phyloP scores from a whole-genome alignment of 805 yeast genomes.

The Kuraishia hungarica region DNA sequence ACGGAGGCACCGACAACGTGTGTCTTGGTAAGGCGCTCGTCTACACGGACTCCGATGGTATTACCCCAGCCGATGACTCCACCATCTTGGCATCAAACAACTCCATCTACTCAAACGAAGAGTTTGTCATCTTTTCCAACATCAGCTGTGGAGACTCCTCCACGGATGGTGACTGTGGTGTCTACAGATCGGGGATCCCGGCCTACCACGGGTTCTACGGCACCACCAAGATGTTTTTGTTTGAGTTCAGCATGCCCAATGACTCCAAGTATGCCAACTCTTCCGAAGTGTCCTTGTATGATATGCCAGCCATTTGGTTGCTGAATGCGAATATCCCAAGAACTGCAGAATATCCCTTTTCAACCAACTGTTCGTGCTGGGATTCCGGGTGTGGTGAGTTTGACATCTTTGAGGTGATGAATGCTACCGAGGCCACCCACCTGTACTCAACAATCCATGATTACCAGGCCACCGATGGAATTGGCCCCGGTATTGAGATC shows the following conservation, averaged over 20 bases:
- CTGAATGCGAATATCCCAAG: conserved; percentile 66
- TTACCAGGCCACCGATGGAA: conserved; percentile 61
- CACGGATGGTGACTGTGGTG: conserved; percentile 57
- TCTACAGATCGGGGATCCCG: conserved; percentile 64
- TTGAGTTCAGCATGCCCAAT: conserved; percentile 60
- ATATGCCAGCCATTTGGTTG: conserved; percentile 75
- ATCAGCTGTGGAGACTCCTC: conserved; percentile 49
- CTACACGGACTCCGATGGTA: conserved; percentile 53
- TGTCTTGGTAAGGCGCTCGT: conserved; percentile 66
- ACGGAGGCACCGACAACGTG: conserved; percentile 48
- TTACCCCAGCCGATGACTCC: conserved; percentile 31
- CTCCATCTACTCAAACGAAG: conserved; percentile 47
- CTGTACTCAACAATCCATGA: conserved; percentile 67
- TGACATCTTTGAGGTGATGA: conserved; percentile 70
- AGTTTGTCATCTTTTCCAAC: conserved; percentile 52
- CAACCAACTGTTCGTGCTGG: conserved; percentile 68
- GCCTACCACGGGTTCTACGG: conserved; percentile 70
- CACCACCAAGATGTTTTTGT: conserved; percentile 59
- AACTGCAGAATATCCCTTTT: conserved; percentile 60
- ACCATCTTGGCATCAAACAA: conserved; percentile 41
- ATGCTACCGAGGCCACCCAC: conserved; percentile 44
- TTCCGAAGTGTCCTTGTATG: conserved; percentile 30
- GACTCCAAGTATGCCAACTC: conserved; percentile 28
- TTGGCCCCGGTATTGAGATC: conserved; percentile 51
- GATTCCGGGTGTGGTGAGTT: conserved; percentile 72